phyloP scores from a whole-genome alignment of 139 green algal genomes.

The Prasinococcaceae sp. region DNA sequence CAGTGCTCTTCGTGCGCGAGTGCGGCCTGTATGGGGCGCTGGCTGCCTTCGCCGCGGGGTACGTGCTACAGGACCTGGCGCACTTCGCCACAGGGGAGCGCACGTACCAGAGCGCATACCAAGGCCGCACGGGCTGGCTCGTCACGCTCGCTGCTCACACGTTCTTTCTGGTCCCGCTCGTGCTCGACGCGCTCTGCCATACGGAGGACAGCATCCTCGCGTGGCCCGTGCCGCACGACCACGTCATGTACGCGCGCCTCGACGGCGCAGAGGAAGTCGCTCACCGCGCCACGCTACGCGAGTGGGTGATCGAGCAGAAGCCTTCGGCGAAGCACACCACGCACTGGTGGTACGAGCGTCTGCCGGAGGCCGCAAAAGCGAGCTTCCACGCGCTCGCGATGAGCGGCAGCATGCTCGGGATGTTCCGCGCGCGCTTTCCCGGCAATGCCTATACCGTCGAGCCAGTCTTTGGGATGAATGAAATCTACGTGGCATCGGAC shows the following conservation, averaged over 20 bases:
- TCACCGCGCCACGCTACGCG: neutral
- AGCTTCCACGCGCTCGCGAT: slow-evolving; percentile 5
- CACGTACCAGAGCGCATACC: slow-evolving; percentile 18
- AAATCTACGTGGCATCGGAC: slow-evolving; percentile 17
- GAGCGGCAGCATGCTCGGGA: neutral
- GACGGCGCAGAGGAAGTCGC: slow-evolving; percentile 4
- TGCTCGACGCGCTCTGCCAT: neutral
- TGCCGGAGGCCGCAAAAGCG: neutral
- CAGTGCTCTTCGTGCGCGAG: neutral
- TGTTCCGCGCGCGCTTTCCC: slow-evolving; percentile 14
- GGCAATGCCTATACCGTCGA: slow-evolving; percentile 5
- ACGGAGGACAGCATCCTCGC: slow-evolving; percentile 3
- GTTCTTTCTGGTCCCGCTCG: slow-evolving; percentile 12
- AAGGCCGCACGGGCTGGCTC: too few species aligned
- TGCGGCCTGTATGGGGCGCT: neutral
- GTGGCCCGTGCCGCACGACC: slow-evolving; percentile 20
- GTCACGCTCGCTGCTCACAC: slow-evolving; percentile 9
- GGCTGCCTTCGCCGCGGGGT: neutral
- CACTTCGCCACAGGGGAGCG: slow-evolving; percentile 15
- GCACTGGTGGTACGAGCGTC: slow-evolving; percentile 18
- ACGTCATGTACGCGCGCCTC: slow-evolving; percentile 11
- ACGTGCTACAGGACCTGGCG: slow-evolving; percentile 16
- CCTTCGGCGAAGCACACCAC: slow-evolving; percentile 2
- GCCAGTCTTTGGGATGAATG: slow-evolving; percentile 14
- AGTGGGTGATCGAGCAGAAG: neutral